phyloP scores from a whole-genome alignment of 352 stramenopile genomes.

The Pythium chondricola region DNA sequence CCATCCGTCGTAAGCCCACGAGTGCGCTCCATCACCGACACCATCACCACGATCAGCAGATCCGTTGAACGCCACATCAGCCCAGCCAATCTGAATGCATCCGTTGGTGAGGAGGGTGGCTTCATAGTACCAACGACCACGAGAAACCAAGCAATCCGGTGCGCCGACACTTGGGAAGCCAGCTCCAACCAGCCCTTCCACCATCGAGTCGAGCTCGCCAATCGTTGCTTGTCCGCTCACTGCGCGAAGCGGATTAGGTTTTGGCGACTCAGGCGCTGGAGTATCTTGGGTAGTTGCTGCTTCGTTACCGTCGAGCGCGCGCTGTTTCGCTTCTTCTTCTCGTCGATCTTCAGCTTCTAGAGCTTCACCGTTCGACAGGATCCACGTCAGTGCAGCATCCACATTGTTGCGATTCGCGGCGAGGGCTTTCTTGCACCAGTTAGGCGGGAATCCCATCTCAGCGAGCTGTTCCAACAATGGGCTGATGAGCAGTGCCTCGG shows the following conservation, averaged over 20 bases:
- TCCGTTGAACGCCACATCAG: slow-evolving; percentile 83
- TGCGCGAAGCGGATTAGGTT: slow-evolving; percentile 73
- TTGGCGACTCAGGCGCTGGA: slow-evolving; percentile 13
- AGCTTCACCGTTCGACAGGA: slow-evolving; percentile 87
- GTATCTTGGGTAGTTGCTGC: not conserved
- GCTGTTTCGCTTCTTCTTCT: slow-evolving; percentile 66
- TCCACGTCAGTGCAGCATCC: slow-evolving; percentile 89
- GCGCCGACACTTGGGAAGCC: slow-evolving; percentile 83
- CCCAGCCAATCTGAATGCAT: slow-evolving; percentile 94
- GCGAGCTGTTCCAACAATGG: slow-evolving; percentile 82
- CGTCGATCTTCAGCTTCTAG: slow-evolving; percentile 83
- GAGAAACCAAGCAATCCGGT: slow-evolving; percentile 72
- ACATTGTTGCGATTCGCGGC: slow-evolving; percentile 87
- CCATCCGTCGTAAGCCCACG: slow-evolving; percentile 92
- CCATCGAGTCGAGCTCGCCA: slow-evolving; percentile 75
- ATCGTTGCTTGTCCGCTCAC: slow-evolving; percentile 86
- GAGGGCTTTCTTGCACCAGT: slow-evolving; percentile 90
- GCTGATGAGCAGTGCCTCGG: slow-evolving; percentile 38
- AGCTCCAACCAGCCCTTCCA: slow-evolving; percentile 78
- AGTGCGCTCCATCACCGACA: slow-evolving; percentile 88
- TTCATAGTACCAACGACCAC: slow-evolving; percentile 89
- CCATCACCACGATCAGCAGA: slow-evolving; percentile 86
- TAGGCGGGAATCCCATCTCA: slow-evolving; percentile 91
- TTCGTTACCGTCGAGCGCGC: slow-evolving; percentile 4
- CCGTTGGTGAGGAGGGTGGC: slow-evolving; percentile 89